These are phyloP conservation scores for Hemileccinum impolitum DNA, from an alignment of 768 basidiomycete genomes.

Conservation along the genomic window DNA sequence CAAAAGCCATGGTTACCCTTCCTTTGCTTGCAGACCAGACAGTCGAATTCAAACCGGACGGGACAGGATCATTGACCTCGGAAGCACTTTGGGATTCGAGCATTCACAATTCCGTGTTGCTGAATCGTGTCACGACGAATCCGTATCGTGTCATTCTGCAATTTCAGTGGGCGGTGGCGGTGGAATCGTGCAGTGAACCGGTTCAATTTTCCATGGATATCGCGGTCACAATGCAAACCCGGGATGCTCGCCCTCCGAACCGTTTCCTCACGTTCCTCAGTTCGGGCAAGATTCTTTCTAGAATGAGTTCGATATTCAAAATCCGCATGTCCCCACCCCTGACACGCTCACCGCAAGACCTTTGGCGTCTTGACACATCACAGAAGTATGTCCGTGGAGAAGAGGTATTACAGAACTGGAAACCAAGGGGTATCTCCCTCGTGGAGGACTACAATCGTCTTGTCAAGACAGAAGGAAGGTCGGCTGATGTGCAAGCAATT, in stretches of 20 bases:
- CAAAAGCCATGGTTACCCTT: slow-evolving; percentile 67
- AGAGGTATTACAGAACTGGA: slow-evolving; percentile 79
- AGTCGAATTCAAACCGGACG: slow-evolving; percentile 79
- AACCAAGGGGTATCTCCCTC: slow-evolving; percentile 81
- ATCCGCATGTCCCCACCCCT: slow-evolving; percentile 79
- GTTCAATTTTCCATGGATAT: slow-evolving; percentile 88
- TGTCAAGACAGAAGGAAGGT: slow-evolving; percentile 65
- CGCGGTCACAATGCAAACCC: slow-evolving; percentile 75
- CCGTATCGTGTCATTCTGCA: slow-evolving; percentile 80
- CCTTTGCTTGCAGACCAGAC: slow-evolving; percentile 70
- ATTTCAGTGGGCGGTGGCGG: slow-evolving; percentile 70
- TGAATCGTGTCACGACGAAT: slow-evolving; percentile 80
- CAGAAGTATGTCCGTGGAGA: slow-evolving; percentile 95
- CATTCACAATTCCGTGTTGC: slow-evolving; percentile 76
- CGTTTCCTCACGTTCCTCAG: slow-evolving; percentile 74
- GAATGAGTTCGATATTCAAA: slow-evolving; percentile 81
- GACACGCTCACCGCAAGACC: slow-evolving; percentile 81
- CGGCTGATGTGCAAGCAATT: slow-evolving; percentile 89
- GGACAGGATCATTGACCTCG: slow-evolving; percentile 66
- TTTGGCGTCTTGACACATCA: slow-evolving; percentile 94
- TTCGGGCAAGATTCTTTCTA: slow-evolving; percentile 70
- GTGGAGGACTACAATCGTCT: slow-evolving; percentile 82
- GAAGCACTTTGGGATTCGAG: slow-evolving; percentile 92
- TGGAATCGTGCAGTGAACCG: slow-evolving; percentile 82
- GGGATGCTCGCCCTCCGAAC: slow-evolving; percentile 83